Conservation (phyloP, 257 asterid species). For the Jaltomata sinuosa region DNA sequence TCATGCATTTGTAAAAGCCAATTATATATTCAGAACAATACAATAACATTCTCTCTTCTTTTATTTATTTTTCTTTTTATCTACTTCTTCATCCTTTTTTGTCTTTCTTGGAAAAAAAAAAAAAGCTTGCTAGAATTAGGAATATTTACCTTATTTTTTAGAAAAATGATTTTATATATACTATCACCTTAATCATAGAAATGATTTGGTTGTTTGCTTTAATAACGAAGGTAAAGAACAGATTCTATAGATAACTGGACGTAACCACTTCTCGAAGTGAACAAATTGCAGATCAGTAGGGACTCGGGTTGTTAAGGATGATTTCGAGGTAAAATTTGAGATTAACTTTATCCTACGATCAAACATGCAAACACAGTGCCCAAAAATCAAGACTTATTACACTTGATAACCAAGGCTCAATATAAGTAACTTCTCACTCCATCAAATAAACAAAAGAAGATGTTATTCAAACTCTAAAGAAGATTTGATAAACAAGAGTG, state of each 20-base stretch:
- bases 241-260: too few species aligned
- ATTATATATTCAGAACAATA: background rate
- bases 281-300: too few species aligned
- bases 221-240: background rate
- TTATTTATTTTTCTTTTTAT: too few species aligned
- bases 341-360: too few species aligned
- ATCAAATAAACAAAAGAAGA: background rate
- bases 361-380: background rate
- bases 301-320: too few species aligned
- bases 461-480: background rate
- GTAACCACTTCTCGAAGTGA: too few species aligned
- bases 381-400: background rate
- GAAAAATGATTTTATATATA: background rate
- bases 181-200: background rate
- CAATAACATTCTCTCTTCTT: background rate
- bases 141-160: background rate
- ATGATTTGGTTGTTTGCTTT: background rate
- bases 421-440: background rate
- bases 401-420: background rate
- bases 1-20: background rate
- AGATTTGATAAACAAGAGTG: background rate
- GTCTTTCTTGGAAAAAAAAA: background rate
- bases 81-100: background rate
- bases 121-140: background rate
- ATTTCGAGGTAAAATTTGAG: too few species aligned